These are phyloP conservation scores for Mortierella sp. DNA, from an alignment of 371 early-diverging fungal genomes.

Conservation along the genomic window DNA sequence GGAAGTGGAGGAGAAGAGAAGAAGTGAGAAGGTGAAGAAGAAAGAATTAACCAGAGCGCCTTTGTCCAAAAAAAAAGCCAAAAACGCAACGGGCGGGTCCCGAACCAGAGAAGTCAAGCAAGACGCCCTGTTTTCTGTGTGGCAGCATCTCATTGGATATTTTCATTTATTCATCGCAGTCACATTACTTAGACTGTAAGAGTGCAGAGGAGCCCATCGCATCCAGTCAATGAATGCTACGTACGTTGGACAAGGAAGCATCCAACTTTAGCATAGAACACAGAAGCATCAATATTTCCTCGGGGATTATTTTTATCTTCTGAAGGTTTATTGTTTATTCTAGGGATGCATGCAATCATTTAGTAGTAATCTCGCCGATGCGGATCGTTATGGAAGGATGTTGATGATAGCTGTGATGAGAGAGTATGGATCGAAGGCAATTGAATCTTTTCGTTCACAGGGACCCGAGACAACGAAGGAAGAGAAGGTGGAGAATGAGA, in stretches of 20 bases:
- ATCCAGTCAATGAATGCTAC: conserved; percentile 1
- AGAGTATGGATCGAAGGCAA: conserved; percentile 50
- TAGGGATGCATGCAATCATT: not conserved
- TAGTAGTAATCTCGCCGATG: not conserved
- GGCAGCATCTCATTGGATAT: conserved; percentile 3
- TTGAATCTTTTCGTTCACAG: conserved; percentile 34
- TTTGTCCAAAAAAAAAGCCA: not conserved
- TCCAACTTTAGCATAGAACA: no score
- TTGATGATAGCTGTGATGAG: conserved; percentile 5
- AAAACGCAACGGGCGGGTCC: not conserved
- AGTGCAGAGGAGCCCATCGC: not conserved
- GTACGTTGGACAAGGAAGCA: not conserved
- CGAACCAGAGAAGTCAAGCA: not conserved
- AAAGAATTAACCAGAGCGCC: not conserved
- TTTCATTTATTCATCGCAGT: not conserved
- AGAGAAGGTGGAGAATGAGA: conserved; percentile 11
- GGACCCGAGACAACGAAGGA: conserved; percentile 16
- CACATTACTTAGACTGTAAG: not conserved
- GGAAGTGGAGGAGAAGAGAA: not conserved
- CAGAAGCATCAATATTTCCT: not conserved
- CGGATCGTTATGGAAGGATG: not conserved
- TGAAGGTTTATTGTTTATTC: not conserved
- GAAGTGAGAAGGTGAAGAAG: not conserved
- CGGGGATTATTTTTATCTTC: not conserved
- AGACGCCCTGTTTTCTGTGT: conserved; percentile 5